Percentiles rank a stretch among this genome's conserved stretches.
Conservation (phyloP, 257 asterid species). For the Plantago major region DNA sequence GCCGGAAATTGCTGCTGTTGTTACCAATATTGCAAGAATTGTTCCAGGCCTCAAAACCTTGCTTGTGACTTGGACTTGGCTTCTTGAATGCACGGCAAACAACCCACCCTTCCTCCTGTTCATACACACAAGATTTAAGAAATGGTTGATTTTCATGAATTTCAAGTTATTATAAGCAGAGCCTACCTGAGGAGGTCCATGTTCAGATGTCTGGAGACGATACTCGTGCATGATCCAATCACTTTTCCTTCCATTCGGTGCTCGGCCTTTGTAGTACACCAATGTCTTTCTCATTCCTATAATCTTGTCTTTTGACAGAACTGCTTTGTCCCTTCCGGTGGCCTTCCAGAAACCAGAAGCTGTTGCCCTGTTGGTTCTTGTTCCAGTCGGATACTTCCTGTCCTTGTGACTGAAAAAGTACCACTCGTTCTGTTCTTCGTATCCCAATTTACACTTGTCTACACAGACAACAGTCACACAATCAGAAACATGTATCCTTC, state of each 20-base stretch:
- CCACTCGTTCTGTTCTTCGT: constrained; percentile 84
- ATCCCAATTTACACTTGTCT: constrained; percentile 76
- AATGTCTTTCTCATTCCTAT: constrained; percentile 84
- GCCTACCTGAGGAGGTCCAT: constrained; percentile 66
- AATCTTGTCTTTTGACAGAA: constrained; percentile 54
- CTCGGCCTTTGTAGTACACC: constrained; percentile 79
- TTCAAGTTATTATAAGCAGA: not conserved
- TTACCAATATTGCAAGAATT: constrained; percentile 14
- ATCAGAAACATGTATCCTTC: not conserved
- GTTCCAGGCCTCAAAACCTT: constrained; percentile 52
- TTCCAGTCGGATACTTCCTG: constrained; percentile 81
- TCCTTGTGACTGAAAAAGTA: constrained; percentile 89
- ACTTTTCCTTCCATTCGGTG: constrained; percentile 70
- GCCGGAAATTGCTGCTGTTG: constrained; percentile 30
- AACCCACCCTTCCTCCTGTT: constrained; percentile 94
- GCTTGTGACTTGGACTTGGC: constrained; percentile 67
- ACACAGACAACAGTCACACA: not conserved
- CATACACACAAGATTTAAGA: not conserved
- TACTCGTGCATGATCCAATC: constrained; percentile 95
- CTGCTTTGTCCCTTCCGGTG: constrained; percentile 81
- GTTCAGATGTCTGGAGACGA: constrained; percentile 66
- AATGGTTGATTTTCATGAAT: not conserved
- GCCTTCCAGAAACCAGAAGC: constrained; percentile 90
- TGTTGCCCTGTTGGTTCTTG: constrained; percentile 78
- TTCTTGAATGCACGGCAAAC: constrained; percentile 90